Base-by-base conservation (phyloP, 1,284 basidiomycete genomes). In the Stygiomarasmius scandens region DNA sequence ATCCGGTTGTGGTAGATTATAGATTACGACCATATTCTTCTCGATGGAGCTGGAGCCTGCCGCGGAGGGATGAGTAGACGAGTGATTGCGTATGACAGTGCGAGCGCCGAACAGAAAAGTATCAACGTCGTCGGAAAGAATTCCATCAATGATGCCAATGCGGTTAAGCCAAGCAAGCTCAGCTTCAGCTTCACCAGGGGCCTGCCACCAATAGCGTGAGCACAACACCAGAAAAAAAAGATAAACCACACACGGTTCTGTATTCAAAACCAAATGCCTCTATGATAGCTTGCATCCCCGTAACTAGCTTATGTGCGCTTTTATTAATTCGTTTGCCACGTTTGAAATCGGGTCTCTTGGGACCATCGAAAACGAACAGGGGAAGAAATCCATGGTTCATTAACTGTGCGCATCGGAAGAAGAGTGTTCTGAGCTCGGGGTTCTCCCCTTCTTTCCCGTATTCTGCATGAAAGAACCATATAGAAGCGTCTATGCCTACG, bases 101-200 rank as follows among this genome's bases (percentile, higher is more conserved):
- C 74, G 80, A 0, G 93, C 94, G 12, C 96, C 96, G 63, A 98
- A 98, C 2, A 98, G 72, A 63, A 98, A 88, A 25, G 87, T 93
- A 66, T 98, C 96, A 0, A 93, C 93, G 64, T 98, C 96, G 72
- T 98, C 96, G 0, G 95, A 94, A 36, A 97, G 77, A 10, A 98
- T 84, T 0, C 88, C 93, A 68, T 99, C 96, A 54, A 98, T 90
- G 55, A 90, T 72, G 0, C 93, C 93, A 32, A 88, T 83, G 3
- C 78, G 75, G 65, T 93, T 95, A 61, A 98, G 78, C 60, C 90
- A 89, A 0, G 96, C 96, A 0, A 99, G 79, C 68, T 99, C 96
- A 0, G 96, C 96, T 71, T 99, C 96, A 0, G 96, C 96, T 72
- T 98, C 96, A 11, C 94, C 96, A 0, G 93, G 93, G 4, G 96